Evolutionary conservation across 305 asterid genomes (phyloP).

Genomic region (Stenogyne calaminthoides): DNA sequence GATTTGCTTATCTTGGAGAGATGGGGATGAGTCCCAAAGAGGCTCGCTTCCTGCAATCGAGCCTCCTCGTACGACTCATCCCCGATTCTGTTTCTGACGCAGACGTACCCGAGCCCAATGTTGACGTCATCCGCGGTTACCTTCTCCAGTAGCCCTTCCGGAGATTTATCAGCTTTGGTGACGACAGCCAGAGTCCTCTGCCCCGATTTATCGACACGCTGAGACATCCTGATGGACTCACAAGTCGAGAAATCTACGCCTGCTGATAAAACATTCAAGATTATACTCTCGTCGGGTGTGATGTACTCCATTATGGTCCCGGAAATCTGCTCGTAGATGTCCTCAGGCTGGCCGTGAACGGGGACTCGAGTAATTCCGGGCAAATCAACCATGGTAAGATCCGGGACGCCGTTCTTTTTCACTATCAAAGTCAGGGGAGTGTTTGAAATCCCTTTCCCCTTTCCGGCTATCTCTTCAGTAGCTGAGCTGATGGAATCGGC

Average conservation of each 20-base stretch:
- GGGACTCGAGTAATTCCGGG: slow-evolving; percentile 56
- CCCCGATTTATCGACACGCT: slow-evolving; percentile 40
- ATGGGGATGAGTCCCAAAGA: slow-evolving; percentile 20
- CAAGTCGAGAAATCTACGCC: slow-evolving; percentile 47
- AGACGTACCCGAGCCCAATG: slow-evolving; percentile 52
- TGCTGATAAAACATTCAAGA: slow-evolving; percentile 47
- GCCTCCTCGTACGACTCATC: slow-evolving; percentile 39
- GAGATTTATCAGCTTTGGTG: slow-evolving; percentile 43
- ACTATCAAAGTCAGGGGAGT: slow-evolving; percentile 32
- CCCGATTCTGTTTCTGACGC: slow-evolving; percentile 46
- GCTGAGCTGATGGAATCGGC: slow-evolving; percentile 12
- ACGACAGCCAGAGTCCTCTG: slow-evolving; percentile 52
- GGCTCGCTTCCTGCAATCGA: slow-evolving; percentile 29
- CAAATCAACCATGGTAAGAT: slow-evolving; percentile 52
- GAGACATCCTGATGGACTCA: slow-evolving; percentile 52
- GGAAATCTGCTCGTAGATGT: slow-evolving; percentile 47
- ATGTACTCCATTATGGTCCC: slow-evolving; percentile 27
- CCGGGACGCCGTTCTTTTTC: slow-evolving; percentile 38
- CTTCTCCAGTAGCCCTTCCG: slow-evolving; percentile 50
- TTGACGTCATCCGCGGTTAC: slow-evolving; percentile 41
- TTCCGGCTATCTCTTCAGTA: slow-evolving; percentile 35
- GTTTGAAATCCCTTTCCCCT: slow-evolving; percentile 32
- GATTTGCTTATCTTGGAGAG: slow-evolving; percentile 22
- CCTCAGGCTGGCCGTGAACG: slow-evolving; percentile 45
- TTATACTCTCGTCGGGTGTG: slow-evolving; percentile 50